Conservation (phyloP, 2,329 filamentous ascomycete species). For the Exophiala phaeomuriformis region DNA sequence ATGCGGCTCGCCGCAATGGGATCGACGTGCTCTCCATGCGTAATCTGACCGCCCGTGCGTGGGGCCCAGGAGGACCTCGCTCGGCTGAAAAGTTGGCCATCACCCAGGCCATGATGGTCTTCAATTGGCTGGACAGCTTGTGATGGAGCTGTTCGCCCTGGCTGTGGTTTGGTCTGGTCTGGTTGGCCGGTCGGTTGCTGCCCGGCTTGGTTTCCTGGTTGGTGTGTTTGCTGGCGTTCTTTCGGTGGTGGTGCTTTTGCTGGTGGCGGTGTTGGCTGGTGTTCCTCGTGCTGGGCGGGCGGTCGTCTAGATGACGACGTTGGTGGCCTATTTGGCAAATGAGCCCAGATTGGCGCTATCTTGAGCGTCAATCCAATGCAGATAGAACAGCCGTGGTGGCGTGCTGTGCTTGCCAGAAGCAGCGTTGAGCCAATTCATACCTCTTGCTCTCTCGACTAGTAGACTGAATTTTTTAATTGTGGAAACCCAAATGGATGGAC, state of each 20-base stretch:
- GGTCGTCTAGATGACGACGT: no score
- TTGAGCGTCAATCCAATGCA: no score
- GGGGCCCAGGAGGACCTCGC: constrained; percentile 34
- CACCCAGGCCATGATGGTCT: constrained; percentile 41
- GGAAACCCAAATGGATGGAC: no score
- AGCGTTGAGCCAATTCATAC: no score
- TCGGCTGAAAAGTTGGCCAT: constrained; percentile 38
- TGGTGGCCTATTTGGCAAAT: no score
- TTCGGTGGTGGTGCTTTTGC: neutral
- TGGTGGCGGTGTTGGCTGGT: neutral
- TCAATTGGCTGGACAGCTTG: constrained; percentile 25
- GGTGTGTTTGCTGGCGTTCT: neutral
- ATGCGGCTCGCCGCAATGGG: constrained; percentile 32
- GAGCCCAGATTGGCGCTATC: no score
- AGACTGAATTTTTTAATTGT: no score
- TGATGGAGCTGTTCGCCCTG: constrained; percentile 7
- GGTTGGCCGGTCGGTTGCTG: neutral
- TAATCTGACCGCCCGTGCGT: constrained; percentile 39
- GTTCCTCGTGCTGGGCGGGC: no score
- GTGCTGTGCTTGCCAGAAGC: no score
- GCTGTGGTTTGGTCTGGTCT: neutral
- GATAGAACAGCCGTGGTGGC: no score
- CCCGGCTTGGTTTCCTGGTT: neutral
- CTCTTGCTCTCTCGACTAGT: no score
- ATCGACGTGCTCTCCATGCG: constrained; percentile 40